Percentiles rank a stretch among this genome's conserved stretches.
Evolutionary conservation across 192 early-diverging fungal genomes (phyloP).

Genomic region (Physocladia obscura): DNA sequence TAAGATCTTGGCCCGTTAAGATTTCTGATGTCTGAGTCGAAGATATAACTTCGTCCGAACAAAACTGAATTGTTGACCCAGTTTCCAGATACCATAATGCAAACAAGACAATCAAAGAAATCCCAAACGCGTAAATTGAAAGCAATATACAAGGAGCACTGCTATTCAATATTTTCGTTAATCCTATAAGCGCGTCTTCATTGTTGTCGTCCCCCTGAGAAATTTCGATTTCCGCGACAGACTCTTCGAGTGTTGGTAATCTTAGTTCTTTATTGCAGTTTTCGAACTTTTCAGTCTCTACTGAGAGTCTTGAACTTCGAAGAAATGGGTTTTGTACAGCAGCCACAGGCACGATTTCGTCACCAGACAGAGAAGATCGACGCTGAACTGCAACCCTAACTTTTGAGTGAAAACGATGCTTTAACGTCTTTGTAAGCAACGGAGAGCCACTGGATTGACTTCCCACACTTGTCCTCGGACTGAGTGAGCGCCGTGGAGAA

Average conservation of each 20-base stretch:
- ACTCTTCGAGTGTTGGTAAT: neutral
- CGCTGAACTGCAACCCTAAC: slow-evolving; percentile 1
- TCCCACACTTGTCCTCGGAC: neutral
- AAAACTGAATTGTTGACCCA: slow-evolving; percentile 12
- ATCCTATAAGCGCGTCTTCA: neutral
- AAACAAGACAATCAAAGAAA: neutral
- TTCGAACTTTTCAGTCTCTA: neutral
- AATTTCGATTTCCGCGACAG: neutral
- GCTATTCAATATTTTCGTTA: neutral
- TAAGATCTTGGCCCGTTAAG: neutral
- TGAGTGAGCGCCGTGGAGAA: neutral
- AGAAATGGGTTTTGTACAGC: neutral
- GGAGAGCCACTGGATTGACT: neutral
- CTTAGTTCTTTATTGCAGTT: neutral
- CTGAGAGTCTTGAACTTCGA: no score
- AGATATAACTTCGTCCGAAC: neutral
- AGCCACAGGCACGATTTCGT: neutral
- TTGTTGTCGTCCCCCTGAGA: neutral
- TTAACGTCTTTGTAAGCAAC: neutral
- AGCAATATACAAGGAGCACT: neutral
- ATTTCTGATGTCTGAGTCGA: neutral
- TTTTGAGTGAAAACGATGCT: neutral
- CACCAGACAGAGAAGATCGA: neutral
- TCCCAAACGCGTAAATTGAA: neutral
- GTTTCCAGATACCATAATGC: slow-evolving; percentile 5